Base-by-base conservation (phyloP, 2,329 filamentous ascomycete species). In the Clonostachys byssicola region DNA sequence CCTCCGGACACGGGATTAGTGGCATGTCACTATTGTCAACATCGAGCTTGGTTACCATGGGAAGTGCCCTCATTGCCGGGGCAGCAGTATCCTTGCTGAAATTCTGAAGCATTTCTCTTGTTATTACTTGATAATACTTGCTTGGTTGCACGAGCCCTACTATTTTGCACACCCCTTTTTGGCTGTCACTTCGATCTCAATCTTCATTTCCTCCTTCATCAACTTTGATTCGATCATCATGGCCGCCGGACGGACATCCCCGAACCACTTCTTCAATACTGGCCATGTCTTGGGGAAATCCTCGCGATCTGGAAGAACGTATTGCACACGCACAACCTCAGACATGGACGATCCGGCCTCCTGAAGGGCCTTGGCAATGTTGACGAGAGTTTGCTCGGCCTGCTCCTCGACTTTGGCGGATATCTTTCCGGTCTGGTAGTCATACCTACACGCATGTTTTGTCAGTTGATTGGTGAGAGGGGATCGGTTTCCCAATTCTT, bases 1-100 rank as follows among this genome's bases (percentile, higher is more conserved):
- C 84, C 0, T 84, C 80, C 6, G 84, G 85, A 0, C 85, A 88
- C 59, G 85, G 85, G 0, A 81, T 88, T 52, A 85, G 79, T 49
- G 85, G 85, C 0, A 73, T 87, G 57, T 77, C 79, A n/a, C 66
- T 83, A 50, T 66, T 87, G 44, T 82, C 78, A 0, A 64, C 77
- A 5, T 78, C 82, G 10, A 87, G 84, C 56, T 70, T 86, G 47
- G 60, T 87, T 12, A 83, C 80, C 0, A 80, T 86, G 20, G 74
- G 63, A 4, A 66, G 73, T 6, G 75, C 81, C 54, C 86, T 87
- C 66, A 73, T 59, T 1, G 72, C 72, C 1, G 83, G 80, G 5
- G 58, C 30, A 13, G 30, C 39, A 5, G 43, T 49, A 12, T 43
- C 43, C 7, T 17, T 34, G 12, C 10, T 42, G 17, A 18, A 17